These are phyloP conservation scores for Pseudotulostoma volvatum DNA, from an alignment of 495 filamentous ascomycete species.

Conservation along the genomic window DNA sequence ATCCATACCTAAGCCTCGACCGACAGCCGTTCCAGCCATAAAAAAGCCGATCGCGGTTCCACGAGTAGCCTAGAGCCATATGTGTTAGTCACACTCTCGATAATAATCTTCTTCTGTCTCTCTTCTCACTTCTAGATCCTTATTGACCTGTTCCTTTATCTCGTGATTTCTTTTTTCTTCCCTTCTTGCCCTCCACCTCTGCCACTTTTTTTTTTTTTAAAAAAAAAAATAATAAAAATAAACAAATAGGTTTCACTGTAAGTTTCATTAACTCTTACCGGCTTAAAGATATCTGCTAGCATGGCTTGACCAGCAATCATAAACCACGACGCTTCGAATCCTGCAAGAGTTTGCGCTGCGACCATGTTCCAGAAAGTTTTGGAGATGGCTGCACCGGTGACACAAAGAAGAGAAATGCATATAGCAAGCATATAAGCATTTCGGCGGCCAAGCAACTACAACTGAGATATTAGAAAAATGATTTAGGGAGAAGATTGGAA, in stretches of 20 bases:
- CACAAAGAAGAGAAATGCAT: conserved; percentile 20
- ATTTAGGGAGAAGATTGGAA: too few relatives aligned
- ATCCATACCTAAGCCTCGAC: conserved; percentile 37
- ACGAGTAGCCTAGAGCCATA: conserved; percentile 35
- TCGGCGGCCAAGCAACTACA: conserved; percentile 19
- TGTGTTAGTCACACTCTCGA: conserved; percentile 1
- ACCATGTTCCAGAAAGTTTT: conserved; percentile 25
- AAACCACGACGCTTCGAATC: conserved; percentile 29
- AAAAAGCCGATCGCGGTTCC: conserved; percentile 41
- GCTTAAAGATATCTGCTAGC: conserved; percentile 31
- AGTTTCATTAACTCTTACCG: conserved; percentile 11
- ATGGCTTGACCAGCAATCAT: conserved; percentile 33
- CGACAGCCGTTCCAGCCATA: conserved; percentile 36
- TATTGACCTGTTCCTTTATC: too few relatives aligned
- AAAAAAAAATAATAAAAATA: not conserved
- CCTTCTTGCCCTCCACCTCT: too few relatives aligned
- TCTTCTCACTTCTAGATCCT: too few relatives aligned
- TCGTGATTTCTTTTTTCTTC: too few relatives aligned
- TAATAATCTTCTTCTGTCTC: not conserved
- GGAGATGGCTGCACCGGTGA: conserved; percentile 17
- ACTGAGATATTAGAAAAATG: too few relatives aligned
- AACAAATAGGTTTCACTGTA: not conserved
- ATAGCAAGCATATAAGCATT: conserved; percentile 24
- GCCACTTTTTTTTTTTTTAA: too few relatives aligned
- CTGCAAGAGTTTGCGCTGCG: conserved; percentile 23